phyloP scores from a whole-genome alignment of 106 monocot species.

The Acorus calamus region DNA sequence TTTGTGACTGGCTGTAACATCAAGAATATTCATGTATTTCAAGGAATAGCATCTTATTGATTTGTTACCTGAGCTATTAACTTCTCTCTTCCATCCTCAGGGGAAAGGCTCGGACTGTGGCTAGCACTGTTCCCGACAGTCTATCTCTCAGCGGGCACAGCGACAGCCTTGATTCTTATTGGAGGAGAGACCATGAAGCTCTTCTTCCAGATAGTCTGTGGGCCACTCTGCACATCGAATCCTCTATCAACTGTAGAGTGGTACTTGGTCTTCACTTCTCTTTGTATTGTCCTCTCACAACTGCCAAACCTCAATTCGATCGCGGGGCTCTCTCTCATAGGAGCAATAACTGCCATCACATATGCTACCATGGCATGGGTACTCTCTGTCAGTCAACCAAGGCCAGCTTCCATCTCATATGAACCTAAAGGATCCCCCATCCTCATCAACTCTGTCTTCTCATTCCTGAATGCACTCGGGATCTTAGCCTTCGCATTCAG shows the following conservation, averaged over 20 bases:
- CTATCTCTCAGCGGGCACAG: slow-evolving; percentile 88
- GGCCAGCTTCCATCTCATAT: slow-evolving; percentile 67
- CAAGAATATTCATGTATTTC: too few relatives aligned
- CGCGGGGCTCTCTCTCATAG: slow-evolving; percentile 86
- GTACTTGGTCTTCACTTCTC: slow-evolving; percentile 85
- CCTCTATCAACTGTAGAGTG: slow-evolving; percentile 87
- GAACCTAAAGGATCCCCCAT: slow-evolving; percentile 37
- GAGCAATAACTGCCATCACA: slow-evolving; percentile 77
- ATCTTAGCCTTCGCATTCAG: slow-evolving; percentile 94
- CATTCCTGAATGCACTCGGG: slow-evolving; percentile 76
- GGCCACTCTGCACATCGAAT: slow-evolving; percentile 58
- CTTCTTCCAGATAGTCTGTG: slow-evolving; percentile 88
- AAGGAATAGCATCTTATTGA: too few relatives aligned
- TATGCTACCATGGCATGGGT: slow-evolving; percentile 85
- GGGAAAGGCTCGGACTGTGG: slow-evolving; percentile 80
- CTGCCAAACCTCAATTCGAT: slow-evolving; percentile 97
- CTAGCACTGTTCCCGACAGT: slow-evolving; percentile 88
- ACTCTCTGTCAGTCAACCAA: slow-evolving; percentile 68
- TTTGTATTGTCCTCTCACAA: slow-evolving; percentile 91
- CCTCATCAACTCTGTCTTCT: slow-evolving; percentile 36
- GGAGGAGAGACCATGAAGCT: slow-evolving; percentile 98
- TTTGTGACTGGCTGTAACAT: too few relatives aligned
- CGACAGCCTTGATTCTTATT: slow-evolving; percentile 83
- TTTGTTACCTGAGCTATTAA: too few relatives aligned
- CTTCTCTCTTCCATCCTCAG: slow-evolving; percentile 1